A percentile compares a stretch with the other conserved stretches of the same genome.
Evolutionary conservation across 2,329 filamentous ascomycete species (phyloP).

Genomic region (Fusarium dlaminii): DNA sequence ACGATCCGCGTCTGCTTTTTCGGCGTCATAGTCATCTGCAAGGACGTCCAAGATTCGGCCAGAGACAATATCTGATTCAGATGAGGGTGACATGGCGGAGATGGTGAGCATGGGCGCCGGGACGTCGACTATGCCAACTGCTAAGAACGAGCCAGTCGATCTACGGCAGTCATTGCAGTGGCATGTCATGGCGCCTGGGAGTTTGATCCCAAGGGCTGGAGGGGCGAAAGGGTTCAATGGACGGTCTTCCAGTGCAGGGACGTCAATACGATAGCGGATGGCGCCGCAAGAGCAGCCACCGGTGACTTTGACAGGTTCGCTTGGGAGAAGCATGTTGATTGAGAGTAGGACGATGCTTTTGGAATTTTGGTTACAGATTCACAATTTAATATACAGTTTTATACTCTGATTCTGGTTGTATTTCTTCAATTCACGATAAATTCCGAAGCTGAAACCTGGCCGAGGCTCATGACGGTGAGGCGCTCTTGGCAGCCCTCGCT

Average conservation of each 20-base stretch:
- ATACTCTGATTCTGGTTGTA: rapidly evolving
- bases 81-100: background rate
- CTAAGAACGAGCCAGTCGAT: background rate
- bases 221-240: background rate
- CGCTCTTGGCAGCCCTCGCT: background rate
- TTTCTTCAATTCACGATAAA: background rate
- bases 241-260: background rate
- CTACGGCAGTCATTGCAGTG: background rate
- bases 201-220: background rate
- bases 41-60: background rate
- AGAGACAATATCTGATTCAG: rapidly evolving
- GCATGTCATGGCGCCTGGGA: background rate
- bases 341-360: background rate
- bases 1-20: background rate
- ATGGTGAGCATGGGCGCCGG: background rate
- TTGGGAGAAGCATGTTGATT: background rate
- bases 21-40: background rate
- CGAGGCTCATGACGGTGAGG: background rate
- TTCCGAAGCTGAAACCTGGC: background rate
- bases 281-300: background rate
- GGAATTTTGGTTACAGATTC: no score
- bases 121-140: rapidly evolving
- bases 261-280: background rate
- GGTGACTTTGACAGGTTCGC: background rate
- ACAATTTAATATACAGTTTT: rapidly evolving